Base-by-base conservation (phyloP, 176 grass and related monocot genomes). In the Olyra latifolia region DNA sequence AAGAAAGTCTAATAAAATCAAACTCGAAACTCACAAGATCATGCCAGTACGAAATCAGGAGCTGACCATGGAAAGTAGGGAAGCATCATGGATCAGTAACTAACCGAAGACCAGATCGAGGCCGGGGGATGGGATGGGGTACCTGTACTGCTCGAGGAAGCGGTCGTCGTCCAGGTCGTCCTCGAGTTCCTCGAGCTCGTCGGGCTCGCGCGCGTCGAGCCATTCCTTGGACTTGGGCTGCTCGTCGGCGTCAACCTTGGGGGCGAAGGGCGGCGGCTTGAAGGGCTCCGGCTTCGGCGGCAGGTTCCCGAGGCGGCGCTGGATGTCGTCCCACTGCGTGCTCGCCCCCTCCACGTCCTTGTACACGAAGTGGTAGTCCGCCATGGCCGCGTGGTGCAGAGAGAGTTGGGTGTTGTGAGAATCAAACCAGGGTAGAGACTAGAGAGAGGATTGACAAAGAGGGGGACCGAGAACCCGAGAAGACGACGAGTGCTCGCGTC, bases 141-240 rank as follows among this genome's bases (percentile, higher is more conserved):
- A 99, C 97, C 97, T 87, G 62, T 96, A 96, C 92, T 99, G 93
- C 87, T 93, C 86, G 27, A 99, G 92, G 88, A 99, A 99, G 69
- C 97, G 93, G 75, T 93, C 97, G 23, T 99, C 96, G 2, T 99
- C 92, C 4, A 95, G 77, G 53, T 93, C 96, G 60, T 98, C 90
- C 81, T 98, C 95, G 32, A 98, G 88, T 4, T 99, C 97, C 48
- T 96, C 90, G 10, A 96, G 92, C 65, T 99, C 97, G n/a, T 93
- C 97, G 17, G 91, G 32, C 2, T 91, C 82, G 58, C 85, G 82
- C 38, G 62, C 88, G 62, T 99, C 93, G 68, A 99, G 85, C 93
- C 93, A 99, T 49, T 88, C 91, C 79, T 88, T 87, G 57, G 93
- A 91, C 76, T 88, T 96, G 81, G 84, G 84, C 66, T 79, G 90